Evolutionary conservation across 1,284 basidiomycete species (phyloP), one percentile per base, ranked within the genome.

Genomic region (Rhodotorula sp.): DNA sequence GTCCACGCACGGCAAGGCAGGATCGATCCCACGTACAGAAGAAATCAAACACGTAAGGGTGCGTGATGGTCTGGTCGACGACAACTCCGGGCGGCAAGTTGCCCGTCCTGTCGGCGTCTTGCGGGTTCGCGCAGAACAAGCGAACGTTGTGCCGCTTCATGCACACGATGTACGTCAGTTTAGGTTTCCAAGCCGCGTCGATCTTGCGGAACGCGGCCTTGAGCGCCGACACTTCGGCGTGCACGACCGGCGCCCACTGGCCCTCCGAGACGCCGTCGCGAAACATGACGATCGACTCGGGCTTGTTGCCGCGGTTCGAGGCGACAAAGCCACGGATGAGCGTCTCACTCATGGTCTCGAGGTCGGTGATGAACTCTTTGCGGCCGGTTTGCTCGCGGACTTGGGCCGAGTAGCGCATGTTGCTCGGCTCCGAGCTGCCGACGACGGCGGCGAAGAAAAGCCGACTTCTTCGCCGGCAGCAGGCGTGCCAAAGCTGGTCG

Each of bases 391-490:
- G 84, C 7, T 82, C 80, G 20, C 83, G 80, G 48, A 85, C 76
- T 58, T 81, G 79, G 20, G 81, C 79, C 23, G 76, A 72, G 78
- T 83, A 84, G 57, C 62, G 65, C 60, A 57, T 63, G 21, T 61
- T 58, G 14, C 5, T 12, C 0, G 43, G 56, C 18, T 43, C 74
- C 70, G 60, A 56, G 6, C 81, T 80, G 5, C 81, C 82, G 7
- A 85, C 83, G 16, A 83, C 80, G 21, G 82, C 83, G 4, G 84
- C 84, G 64, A 85, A 83, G 83, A 84, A 0, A 84, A 82, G 23
- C 78, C 78, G 58, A 83, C 75, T 5, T 78, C 74, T 16, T 79
- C 81, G 16, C 68, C 79, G 10, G 77, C 77, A 31, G 78, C 74
- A 61, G 75, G 76, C 64, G 80, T 78, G 21, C 80, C 67, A 73